Evolutionary conservation across 495 filamentous ascomycete genomes (phyloP).

Genomic region (Neurospora discreta): DNA sequence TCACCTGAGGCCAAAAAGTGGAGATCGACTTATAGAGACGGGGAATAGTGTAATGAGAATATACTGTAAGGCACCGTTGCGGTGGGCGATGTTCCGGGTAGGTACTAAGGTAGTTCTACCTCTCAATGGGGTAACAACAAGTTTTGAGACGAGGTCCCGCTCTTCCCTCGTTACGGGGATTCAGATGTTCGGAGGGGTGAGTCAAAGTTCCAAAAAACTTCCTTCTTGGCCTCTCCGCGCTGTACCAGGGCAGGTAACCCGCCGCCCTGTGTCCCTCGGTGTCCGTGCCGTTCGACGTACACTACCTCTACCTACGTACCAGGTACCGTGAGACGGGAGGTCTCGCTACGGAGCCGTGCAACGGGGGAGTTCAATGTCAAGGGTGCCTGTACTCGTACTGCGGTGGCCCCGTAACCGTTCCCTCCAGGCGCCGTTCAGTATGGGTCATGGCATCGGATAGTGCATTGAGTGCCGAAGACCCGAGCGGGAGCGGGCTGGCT

Average conservation of each 20-base stretch:
- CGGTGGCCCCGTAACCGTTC: neutral
- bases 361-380: neutral
- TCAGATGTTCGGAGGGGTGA: neutral
- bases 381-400: neutral
- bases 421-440: neutral
- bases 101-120: neutral
- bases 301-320: no score
- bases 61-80: neutral
- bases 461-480: neutral
- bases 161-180: neutral
- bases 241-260: neutral
- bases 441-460: neutral
- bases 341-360: neutral
- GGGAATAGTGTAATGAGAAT: neutral
- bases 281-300: neutral
- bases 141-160: neutral
- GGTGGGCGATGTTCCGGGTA: neutral
- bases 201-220: neutral
- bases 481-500: neutral
- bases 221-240: neutral
- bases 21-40: neutral
- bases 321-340: neutral
- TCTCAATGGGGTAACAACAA: neutral
- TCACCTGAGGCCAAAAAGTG: neutral
- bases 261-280: neutral